A percentile compares a stretch with the other conserved stretches of the same genome.
Conservation (phyloP, 768 basidiomycete genomes). For the Russula compacta region DNA sequence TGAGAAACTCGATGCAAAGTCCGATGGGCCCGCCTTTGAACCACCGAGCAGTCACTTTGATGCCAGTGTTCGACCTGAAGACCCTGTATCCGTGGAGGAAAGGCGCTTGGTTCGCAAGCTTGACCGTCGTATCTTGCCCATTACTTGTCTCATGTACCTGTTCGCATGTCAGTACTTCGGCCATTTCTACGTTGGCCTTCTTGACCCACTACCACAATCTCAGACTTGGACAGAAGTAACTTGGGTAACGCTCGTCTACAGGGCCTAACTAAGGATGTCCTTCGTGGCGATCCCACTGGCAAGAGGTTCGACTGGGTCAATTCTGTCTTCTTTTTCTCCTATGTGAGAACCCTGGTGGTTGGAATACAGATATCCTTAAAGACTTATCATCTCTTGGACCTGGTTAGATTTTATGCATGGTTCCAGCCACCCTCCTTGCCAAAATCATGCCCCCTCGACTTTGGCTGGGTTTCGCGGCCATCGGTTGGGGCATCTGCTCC, state of each 20-base stretch:
- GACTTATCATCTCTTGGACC: background rate
- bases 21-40: background rate
- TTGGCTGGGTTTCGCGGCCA: conserved; percentile 56
- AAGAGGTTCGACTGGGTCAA: conserved; percentile 70
- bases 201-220: background rate
- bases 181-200: background rate
- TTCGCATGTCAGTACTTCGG: conserved; percentile 52
- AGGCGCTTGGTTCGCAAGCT: conserved; percentile 51
- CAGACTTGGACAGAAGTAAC: conserved; percentile 65
- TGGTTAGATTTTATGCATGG: conserved; percentile 53
- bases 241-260: conserved; percentile 73
- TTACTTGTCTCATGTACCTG: conserved; percentile 64
- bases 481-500: conserved; percentile 72
- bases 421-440: conserved; percentile 55
- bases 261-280: conserved; percentile 52
- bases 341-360: conserved; percentile 32
- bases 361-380: background rate
- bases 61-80: background rate
- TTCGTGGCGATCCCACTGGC: conserved; percentile 62
- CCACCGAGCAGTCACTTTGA: background rate
- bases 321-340: conserved; percentile 71
- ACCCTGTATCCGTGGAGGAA: conserved; percentile 32
- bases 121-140: conserved; percentile 58
- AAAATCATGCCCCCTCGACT: conserved; percentile 61
- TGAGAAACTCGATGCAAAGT: background rate